phyloP scores from a whole-genome alignment of 2,329 filamentous ascomycete species.

The Colletotrichum echinochloae region DNA sequence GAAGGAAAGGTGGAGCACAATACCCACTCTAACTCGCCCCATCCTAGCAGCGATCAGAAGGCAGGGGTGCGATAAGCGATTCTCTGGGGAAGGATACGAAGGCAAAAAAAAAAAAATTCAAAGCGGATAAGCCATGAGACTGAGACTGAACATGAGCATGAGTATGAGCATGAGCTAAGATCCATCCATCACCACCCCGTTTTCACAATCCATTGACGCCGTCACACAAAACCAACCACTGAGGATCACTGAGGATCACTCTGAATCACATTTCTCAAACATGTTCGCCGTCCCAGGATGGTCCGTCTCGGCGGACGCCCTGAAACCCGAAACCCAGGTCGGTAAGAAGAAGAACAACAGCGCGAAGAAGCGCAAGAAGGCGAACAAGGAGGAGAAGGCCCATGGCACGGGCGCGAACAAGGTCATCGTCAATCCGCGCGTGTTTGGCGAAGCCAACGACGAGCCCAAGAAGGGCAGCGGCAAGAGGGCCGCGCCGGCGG shows the following conservation, averaged over 20 bases:
- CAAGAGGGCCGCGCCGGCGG: slow-evolving; percentile 38
- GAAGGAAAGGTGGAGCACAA: slow-evolving; percentile 15
- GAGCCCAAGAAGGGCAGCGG: slow-evolving; percentile 19
- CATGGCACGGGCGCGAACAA: slow-evolving; percentile 72
- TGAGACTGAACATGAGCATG: slow-evolving; percentile 13
- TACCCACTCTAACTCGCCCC: slow-evolving; percentile 18
- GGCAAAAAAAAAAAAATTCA: slow-evolving; percentile 38
- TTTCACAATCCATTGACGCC: neutral
- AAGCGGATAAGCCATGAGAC: slow-evolving; percentile 29
- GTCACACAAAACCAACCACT: neutral
- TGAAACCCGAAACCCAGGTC: slow-evolving; percentile 74
- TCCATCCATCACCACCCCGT: slow-evolving; percentile 11
- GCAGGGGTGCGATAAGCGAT: slow-evolving; percentile 37
- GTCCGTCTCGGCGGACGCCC: slow-evolving; percentile 79
- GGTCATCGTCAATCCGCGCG: slow-evolving; percentile 80
- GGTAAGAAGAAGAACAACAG: slow-evolving; percentile 43
- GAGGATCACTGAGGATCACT: too few species aligned
- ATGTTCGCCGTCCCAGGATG: slow-evolving; percentile 98
- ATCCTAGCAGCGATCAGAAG: slow-evolving; percentile 38
- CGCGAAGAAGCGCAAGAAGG: slow-evolving; percentile 62
- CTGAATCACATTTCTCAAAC: slow-evolving; percentile 25
- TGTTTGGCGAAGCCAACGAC: slow-evolving; percentile 74
- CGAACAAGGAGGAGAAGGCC: slow-evolving; percentile 57
- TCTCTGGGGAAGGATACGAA: slow-evolving; percentile 10
- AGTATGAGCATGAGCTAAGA: slow-evolving; percentile 21